phyloP scores from a whole-genome alignment of 257 asterid genomes.

The Lavandula angustifolia region DNA sequence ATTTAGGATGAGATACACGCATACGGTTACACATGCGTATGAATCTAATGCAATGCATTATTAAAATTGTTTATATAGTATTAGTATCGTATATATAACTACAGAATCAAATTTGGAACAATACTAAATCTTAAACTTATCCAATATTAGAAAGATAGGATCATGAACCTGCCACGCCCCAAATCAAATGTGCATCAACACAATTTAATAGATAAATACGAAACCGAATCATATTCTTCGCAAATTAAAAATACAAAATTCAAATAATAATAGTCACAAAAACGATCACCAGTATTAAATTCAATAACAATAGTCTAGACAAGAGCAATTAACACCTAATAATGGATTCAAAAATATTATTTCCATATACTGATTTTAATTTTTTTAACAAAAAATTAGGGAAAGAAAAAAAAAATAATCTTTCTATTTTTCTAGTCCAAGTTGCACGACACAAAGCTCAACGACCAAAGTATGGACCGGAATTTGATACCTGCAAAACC shows the following conservation, averaged over 20 bases:
- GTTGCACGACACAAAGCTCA: not conserved
- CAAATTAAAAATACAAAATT: not conserved
- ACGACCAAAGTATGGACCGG: conserved; percentile 6
- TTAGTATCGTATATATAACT: no score
- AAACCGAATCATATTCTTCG: not conserved
- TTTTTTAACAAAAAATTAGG: not conserved
- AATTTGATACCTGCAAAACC: conserved; percentile 10
- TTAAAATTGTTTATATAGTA: no score
- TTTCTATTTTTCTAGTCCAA: not conserved
- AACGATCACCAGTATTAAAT: not conserved
- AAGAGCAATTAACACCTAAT: not conserved
- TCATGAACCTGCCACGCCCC: not conserved
- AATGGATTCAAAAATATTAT: not conserved
- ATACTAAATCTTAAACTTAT: not conserved
- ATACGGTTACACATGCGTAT: no score
- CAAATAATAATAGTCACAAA: not conserved
- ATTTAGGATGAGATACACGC: no score
- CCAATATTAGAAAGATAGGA: not conserved
- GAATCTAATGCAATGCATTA: no score
- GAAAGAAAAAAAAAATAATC: not conserved
- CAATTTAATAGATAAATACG: not conserved
- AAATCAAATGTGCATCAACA: no score
- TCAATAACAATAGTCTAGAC: not conserved
- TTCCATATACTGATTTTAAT: not conserved
- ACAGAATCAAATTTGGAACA: no score